Base-by-base conservation (phyloP, 2,329 filamentous ascomycete genomes). In the Domatiomyces globalis region DNA sequence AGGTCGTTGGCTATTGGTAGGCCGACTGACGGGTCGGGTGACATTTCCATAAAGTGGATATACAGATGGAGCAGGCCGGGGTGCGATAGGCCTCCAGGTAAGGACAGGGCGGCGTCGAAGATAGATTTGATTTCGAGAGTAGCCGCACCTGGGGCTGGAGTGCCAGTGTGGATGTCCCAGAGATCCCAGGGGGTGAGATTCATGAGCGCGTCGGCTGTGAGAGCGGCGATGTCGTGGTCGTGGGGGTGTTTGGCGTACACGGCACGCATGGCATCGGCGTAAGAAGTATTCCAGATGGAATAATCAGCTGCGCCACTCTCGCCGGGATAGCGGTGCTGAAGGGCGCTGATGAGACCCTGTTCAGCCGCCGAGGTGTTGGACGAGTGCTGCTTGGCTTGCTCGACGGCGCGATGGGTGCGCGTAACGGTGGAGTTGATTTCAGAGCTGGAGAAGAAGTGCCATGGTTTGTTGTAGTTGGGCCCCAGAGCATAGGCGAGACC, bases 41-140 rank as follows among this genome's bases (percentile, higher is more conserved):
- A 87, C 84, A 87, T 87, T 62, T 88, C 84, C 72, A 86, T 84
- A 2, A 86, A 74, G 59, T 87, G 84, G 42, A 87, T 84, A 63
- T 88, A 88, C 29, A 87, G 67, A 63, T 89, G 85, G 5, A 87
- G 69, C 0, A 88, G 65, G 0, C 84, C 85, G 0, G 85, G 81
- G 60, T 92, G 85, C 5, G 68, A 58, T 2, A 70, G 63, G 0
- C 71, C 76, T 15, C 69, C 71, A 1, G 71, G 63, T 2, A 72
- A 68, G 1, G 65, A 61, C 17, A 89, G 66, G 0, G 79, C 80
- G 2, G 63, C 66, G 29, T 85, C 81, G 1, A 86, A 69, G 0
- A 82, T 70, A 0, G 52, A 54, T 58, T 81, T 82, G 0, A 72
- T 74, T 48, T 84, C 78, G 1, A 80, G 50, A 0, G 80, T 82